Evolutionary conservation across 192 early-diverging fungal genomes (phyloP).

Genomic region (Chytriomyces confervae): DNA sequence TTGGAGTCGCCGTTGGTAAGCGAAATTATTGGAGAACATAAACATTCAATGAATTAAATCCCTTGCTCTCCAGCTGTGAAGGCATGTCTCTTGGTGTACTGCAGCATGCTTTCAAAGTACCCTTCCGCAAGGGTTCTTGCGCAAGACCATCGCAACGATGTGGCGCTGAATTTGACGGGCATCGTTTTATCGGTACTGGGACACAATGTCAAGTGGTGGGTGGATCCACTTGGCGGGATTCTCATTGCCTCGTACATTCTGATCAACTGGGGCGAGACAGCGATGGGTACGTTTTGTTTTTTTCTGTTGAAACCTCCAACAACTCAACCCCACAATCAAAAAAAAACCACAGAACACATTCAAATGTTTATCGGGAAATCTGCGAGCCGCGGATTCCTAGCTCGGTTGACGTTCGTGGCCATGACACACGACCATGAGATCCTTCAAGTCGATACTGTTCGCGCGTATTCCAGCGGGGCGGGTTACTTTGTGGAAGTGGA

Average conservation of each 20-base stretch:
- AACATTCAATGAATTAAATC: not conserved
- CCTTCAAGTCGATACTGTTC: slow-evolving; percentile 57
- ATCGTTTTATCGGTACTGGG: slow-evolving; percentile 67
- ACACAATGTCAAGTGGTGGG: slow-evolving; percentile 62
- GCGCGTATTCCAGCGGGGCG: slow-evolving; percentile 88
- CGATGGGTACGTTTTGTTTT: slow-evolving; percentile 46
- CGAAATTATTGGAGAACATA: not conserved
- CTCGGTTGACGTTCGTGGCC: slow-evolving; percentile 83
- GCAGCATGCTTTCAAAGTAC: slow-evolving; percentile 45
- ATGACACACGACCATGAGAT: slow-evolving; percentile 48
- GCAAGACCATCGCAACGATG: slow-evolving; percentile 78
- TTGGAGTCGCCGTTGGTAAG: slow-evolving; percentile 7
- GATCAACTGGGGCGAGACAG: slow-evolving; percentile 66
- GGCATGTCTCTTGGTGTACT: not conserved
- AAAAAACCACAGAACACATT: slow-evolving; percentile 76
- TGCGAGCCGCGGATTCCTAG: slow-evolving; percentile 79
- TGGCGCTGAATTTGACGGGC: slow-evolving; percentile 69
- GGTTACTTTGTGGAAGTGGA: slow-evolving; percentile 95
- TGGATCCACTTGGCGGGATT: slow-evolving; percentile 74
- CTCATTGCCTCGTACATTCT: slow-evolving; percentile 73
- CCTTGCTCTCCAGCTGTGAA: not conserved
- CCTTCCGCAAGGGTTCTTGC: slow-evolving; percentile 71
- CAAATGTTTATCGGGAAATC: slow-evolving; percentile 73
- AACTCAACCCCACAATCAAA: too few species aligned
- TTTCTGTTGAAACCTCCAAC: not conserved